Percentiles rank a stretch among this genome's conserved stretches.
Evolutionary conservation across 371 early-diverging fungal species (phyloP).

Genomic region (Nematocida sp.): DNA sequence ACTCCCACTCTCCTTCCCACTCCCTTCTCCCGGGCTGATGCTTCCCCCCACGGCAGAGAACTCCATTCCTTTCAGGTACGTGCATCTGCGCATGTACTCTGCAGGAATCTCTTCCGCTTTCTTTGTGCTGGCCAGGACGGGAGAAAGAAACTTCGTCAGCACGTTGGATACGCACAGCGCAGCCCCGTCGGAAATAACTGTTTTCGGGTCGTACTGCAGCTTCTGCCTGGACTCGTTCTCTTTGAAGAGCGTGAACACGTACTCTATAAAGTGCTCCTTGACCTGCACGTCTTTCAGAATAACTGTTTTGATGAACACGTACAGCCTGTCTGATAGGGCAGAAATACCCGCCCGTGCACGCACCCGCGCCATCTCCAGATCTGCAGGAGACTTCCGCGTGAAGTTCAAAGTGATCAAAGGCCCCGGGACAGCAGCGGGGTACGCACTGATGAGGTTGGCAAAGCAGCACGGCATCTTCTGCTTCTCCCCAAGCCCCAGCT

Average conservation of each 20-base stretch:
- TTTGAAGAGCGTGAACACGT: conserved; percentile 9
- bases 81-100: conserved; percentile 25
- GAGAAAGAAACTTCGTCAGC: conserved; percentile 38
- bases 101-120: conserved; percentile 25
- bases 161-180: conserved; percentile 47
- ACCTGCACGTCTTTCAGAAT: conserved; percentile 15
- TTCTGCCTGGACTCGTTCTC: conserved; percentile 52
- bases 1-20: not conserved
- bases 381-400: too few species aligned
- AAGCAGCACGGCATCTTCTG: too few species aligned
- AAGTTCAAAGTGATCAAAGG: too few species aligned
- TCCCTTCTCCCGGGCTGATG: not conserved
- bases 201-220: conserved; percentile 33
- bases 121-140: conserved; percentile 11
- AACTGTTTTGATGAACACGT: not conserved
- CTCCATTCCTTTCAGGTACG: not conserved
- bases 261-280: conserved; percentile 55
- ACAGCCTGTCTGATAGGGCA: not conserved
- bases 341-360: too few species aligned
- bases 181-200: conserved; percentile 36
- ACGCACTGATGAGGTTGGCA: too few species aligned
- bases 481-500: too few species aligned
- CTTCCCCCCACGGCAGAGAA: not conserved
- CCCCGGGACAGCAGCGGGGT: too few species aligned
- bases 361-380: too few species aligned